Conservation (phyloP, 192 early-diverging fungal species). For the Backusella mclennaniae region DNA sequence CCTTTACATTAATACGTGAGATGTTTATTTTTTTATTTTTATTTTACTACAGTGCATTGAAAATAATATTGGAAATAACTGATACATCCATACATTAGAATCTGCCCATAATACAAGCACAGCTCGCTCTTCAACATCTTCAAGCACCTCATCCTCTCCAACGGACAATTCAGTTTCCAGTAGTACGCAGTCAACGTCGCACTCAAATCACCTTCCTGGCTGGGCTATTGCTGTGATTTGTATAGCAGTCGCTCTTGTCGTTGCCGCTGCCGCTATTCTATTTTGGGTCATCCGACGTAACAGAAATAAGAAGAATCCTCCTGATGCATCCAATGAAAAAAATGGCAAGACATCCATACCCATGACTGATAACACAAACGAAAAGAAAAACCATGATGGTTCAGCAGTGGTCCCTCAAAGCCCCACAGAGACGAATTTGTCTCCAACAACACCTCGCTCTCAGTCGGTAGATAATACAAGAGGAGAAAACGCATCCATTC, state of each 20-base stretch:
- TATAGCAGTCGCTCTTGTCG: constrained; percentile 15
- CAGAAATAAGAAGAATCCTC: not conserved
- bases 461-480: not conserved
- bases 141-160: not conserved
- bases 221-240: constrained; percentile 41
- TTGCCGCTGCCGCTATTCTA: constrained; percentile 14
- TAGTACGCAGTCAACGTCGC: not conserved
- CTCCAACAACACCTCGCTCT: constrained; percentile 1
- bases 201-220: constrained; percentile 2
- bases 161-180: not conserved
- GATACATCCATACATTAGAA: constrained; percentile 4
- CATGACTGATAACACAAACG: not conserved
- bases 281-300: constrained; percentile 8
- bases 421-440: not conserved
- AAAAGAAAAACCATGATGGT: not conserved
- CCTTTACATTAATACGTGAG: constrained; percentile 28
- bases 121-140: not conserved
- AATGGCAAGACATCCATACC: not conserved
- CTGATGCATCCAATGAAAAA: not conserved
- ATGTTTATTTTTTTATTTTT: not conserved
- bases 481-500: constrained; percentile 7
- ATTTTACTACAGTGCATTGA: not conserved
- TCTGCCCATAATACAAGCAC: constrained; percentile 19
- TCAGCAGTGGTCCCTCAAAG: not conserved
- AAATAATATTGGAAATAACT: not conserved